Base-by-base conservation (phyloP, 1,284 basidiomycete genomes). In the Ustilago crameri region DNA sequence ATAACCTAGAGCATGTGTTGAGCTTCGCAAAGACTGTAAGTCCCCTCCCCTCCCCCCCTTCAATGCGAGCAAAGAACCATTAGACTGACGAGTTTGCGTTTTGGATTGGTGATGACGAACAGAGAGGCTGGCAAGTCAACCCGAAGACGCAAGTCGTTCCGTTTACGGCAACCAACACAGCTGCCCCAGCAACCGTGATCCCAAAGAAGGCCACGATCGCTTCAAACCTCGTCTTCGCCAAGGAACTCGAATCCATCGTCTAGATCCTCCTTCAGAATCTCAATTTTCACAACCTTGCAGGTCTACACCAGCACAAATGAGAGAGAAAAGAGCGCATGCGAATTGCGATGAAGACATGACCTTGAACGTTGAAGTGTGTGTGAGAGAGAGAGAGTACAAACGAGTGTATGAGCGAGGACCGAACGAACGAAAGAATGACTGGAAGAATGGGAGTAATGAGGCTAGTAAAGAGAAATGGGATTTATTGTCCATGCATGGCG, bases 1-100 rank as follows among this genome's bases (percentile, higher is more conserved):
- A 89, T 34, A 89, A 87, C 52, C 88, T 90, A 68, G 88, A 89
- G 5, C 92, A 94, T 56, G 86, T 95, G 8, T 82, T 92, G 46
- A 85, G 82, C 27, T 95, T 94, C 81, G 93, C 91, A 9, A 87
- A 91, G 74, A 85, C 90, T 86, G 82, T 84, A 50, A 58, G 81
- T 69, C 15, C n/a, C 5, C 3, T 44, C 37, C 26, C 20, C 48
- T 26, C 10, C 26, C 43, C 20, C 45, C 30, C 30, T 46, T 46
- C 3, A 9, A 7, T 26, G 9, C 5, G 9, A 40, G 37, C 9
- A 35, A 2, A 17, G 23, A 27, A 14, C 23, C n/a, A n/a, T n/a
- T n/a, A n/a, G n/a, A 40, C 42, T 32, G 42, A 51, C 42, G 22
- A 42, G 7, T 49, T n/a, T 18, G 20, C 20, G 1, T 24, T 20